Evolutionary conservation across 1,284 basidiomycete genomes (phyloP), one percentile per base, ranked within the genome.

Genomic region (Tylopilus orsonianus): DNA sequence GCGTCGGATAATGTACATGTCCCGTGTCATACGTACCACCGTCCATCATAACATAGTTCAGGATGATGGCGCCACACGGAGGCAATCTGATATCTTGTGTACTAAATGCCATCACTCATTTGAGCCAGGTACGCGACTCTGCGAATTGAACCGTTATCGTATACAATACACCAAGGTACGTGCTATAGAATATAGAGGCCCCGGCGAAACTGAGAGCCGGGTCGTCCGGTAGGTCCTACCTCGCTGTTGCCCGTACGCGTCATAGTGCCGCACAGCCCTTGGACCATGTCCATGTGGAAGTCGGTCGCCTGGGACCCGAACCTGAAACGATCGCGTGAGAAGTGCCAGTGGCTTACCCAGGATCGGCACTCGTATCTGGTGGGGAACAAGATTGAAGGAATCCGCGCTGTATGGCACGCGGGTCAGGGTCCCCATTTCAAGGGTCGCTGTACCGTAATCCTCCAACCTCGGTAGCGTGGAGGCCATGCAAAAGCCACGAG

Each of bases 401-500:
- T 24, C 34, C 30, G 16, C 24, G 40, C 22, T 22, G 27, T 23
- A 29, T 34, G 13, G 38, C 22, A 30, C 1, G 19, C 7, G 4
- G 2, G 32, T 16, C 30, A 40, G 56, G 56, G 56, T 33, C 48
- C 5, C 5, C n/a, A 23, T 5, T n/a, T n/a, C 23, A 10, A 36
- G 41, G 56, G 58, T 30, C 18, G 6, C n/a, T 2, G 41, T 40
- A 30, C 37, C 48, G 45, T 48, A 53, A 44, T 18, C 0, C 13
- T 13, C 39, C 29, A 19, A 4, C 46, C 32, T 56, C 56, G 39
- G 35, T 44, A 40, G 49, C 60, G 30, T 63, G 61, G 56, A 38
- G n/a, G 34, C 53, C 58, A 60, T 29, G 55, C 41, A 16, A 2
- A 41, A n/a, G 38, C 56, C 58, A 61, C 58, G 58, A 57, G 58